Conservation (phyloP, 2,329 filamentous ascomycete genomes). For the Domatiomyces catenatus region DNA sequence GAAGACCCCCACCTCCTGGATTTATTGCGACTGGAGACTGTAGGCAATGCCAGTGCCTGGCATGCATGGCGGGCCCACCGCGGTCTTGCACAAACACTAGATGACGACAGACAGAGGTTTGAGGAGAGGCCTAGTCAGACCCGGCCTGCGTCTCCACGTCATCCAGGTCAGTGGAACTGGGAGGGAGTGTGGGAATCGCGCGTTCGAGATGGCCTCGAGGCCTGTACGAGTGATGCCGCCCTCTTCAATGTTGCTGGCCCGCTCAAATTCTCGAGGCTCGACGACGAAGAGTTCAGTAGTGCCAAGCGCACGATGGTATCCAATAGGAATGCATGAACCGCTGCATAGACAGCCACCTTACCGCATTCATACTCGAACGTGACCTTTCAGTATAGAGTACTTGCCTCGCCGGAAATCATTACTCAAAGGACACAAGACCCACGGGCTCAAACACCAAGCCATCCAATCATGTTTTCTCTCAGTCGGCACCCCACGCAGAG, state of each 20-base stretch:
- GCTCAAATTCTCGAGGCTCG: constrained; percentile 49
- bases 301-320: constrained; percentile 20
- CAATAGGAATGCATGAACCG: background rate
- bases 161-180: constrained; percentile 89
- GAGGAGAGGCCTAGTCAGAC: constrained; percentile 1
- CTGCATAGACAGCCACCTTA: background rate
- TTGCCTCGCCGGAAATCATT: background rate
- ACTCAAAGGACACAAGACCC: background rate
- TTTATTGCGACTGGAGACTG: constrained; percentile 60
- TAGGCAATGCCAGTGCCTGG: constrained; percentile 83
- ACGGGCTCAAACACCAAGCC: background rate
- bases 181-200: constrained; percentile 91
- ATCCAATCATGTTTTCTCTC: background rate
- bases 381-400: background rate
- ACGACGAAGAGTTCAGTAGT: constrained; percentile 42
- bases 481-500: background rate
- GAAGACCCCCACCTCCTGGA: constrained; percentile 64
- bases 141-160: constrained; percentile 16
- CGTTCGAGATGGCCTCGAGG: constrained; percentile 61
- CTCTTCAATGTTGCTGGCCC: constrained; percentile 49
- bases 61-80: constrained; percentile 76
- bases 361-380: background rate
- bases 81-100: constrained; percentile 21
- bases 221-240: constrained; percentile 62
- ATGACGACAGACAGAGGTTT: constrained; percentile 2